Evolutionary conservation across 116 monocot genomes (phyloP).

Genomic region (Zostera marina): DNA sequence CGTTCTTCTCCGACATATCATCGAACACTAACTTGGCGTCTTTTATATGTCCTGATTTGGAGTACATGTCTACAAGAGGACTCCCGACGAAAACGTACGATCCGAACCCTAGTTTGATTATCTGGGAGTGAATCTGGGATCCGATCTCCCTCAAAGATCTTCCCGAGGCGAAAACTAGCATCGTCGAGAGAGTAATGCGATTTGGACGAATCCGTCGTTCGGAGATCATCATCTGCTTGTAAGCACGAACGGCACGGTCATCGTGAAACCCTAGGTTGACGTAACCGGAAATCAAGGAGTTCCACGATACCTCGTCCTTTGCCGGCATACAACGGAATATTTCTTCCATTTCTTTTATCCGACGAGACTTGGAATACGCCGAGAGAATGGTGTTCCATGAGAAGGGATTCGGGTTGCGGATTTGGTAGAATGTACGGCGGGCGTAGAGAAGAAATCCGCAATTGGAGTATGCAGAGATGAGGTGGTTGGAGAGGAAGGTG

Average conservation of each 20-base stretch:
- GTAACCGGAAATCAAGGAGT: slow-evolving; percentile 22
- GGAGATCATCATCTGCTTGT: slow-evolving; percentile 2
- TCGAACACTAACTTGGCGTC: slow-evolving; percentile 45
- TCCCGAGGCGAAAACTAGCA: slow-evolving; percentile 33
- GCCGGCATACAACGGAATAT: slow-evolving; percentile 33
- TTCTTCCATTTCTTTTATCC: slow-evolving; percentile 21
- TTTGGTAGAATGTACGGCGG: slow-evolving; percentile 35
- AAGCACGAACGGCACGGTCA: slow-evolving; percentile 10
- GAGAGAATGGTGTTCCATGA: slow-evolving; percentile 61
- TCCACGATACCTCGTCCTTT: slow-evolving; percentile 44
- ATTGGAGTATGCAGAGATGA: slow-evolving; percentile 36
- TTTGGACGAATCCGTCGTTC: slow-evolving; percentile 2
- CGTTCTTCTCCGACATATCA: slow-evolving; percentile 29
- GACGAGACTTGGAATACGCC: slow-evolving; percentile 33
- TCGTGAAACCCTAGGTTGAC: background rate
- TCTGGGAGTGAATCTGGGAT: slow-evolving; percentile 43
- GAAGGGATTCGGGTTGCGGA: slow-evolving; percentile 38
- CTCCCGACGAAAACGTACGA: slow-evolving; percentile 51
- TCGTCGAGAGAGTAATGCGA: slow-evolving; percentile 33
- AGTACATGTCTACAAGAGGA: slow-evolving; percentile 60
- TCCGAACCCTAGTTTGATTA: slow-evolving; percentile 36
- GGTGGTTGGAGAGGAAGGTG: slow-evolving; percentile 12
- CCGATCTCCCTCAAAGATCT: slow-evolving; percentile 16
- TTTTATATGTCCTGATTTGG: slow-evolving; percentile 17
- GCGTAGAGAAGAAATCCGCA: slow-evolving; percentile 15